These are phyloP conservation scores for Fusarium temperatum DNA, from an alignment of 2,329 filamentous ascomycete species.

Conservation along the genomic window DNA sequence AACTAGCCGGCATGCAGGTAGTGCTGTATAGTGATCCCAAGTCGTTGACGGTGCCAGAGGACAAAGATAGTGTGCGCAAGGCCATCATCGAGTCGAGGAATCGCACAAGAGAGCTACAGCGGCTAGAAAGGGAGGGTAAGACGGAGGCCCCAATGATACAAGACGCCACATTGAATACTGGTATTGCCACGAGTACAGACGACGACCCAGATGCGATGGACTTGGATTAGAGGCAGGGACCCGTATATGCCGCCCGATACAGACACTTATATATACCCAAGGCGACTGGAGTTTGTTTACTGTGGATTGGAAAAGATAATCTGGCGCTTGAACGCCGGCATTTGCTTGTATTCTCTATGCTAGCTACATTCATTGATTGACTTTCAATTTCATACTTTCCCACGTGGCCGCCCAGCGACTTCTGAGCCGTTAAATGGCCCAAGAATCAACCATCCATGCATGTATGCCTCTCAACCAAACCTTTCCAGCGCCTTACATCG, in stretches of 20 bases:
- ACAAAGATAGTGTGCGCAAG: constrained; percentile 80
- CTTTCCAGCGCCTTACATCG: background rate
- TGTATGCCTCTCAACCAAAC: background rate
- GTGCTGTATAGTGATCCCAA: constrained; percentile 85
- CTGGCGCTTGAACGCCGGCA: background rate
- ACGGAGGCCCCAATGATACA: constrained; percentile 3
- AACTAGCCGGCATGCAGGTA: constrained; percentile 72
- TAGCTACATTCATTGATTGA: constrained; percentile 15
- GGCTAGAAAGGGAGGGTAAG: constrained; percentile 48
- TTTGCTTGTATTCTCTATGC: constrained; percentile 25
- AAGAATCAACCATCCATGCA: background rate
- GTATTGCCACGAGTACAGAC: constrained; percentile 21
- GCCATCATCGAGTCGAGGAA: constrained; percentile 83
- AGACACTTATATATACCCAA: constrained; percentile 36
- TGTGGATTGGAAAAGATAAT: background rate
- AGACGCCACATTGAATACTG: constrained; percentile 14
- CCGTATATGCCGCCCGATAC: background rate
- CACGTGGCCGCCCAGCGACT: constrained; percentile 1
- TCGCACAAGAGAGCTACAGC: constrained; percentile 69
- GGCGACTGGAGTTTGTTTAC: constrained; percentile 39
- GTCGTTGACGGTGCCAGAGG: constrained; percentile 78
- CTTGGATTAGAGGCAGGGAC: constrained; percentile 57
- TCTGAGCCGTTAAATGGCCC: background rate
- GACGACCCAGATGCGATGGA: constrained; percentile 74
- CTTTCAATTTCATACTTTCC: constrained; percentile 25